These are phyloP conservation scores for Celoporthe dispersa DNA, from an alignment of 2,329 filamentous ascomycete genomes.

Conservation along the genomic window DNA sequence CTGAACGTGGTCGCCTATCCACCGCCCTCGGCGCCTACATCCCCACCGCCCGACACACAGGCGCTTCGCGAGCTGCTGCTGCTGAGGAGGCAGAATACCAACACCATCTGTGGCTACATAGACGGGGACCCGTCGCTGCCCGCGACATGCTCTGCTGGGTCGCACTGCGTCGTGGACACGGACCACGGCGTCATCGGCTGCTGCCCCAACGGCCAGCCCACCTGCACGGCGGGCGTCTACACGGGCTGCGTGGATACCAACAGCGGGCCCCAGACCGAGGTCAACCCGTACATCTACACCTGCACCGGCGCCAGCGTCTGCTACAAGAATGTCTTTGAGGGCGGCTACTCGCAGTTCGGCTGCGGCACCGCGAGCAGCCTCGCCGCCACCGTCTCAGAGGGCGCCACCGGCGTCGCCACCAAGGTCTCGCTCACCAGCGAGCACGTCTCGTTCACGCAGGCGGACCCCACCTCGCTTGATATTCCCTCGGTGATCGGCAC, in stretches of 20 bases:
- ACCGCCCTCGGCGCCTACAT: constrained; percentile 43
- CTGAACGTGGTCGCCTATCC: constrained; percentile 42
- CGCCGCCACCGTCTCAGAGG: constrained; percentile 53
- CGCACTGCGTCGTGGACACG: constrained; percentile 60
- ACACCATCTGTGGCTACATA: constrained; percentile 64
- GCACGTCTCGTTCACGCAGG: constrained; percentile 46
- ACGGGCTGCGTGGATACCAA: constrained; percentile 61
- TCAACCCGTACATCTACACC: constrained; percentile 61
- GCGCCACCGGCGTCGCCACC: constrained; percentile 48
- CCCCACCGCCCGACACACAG: constrained; percentile 42
- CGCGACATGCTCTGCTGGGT: constrained; percentile 61
- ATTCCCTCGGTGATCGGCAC: constrained; percentile 48
- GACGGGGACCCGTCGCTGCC: constrained; percentile 55
- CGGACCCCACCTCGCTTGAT: constrained; percentile 42
- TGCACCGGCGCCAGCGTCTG: constrained; percentile 57
- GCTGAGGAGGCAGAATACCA: constrained; percentile 47
- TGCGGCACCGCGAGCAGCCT: constrained; percentile 56
- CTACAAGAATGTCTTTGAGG: constrained; percentile 59
- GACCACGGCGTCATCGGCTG: constrained; percentile 57
- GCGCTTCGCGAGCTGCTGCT: constrained; percentile 41
- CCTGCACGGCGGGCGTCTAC: constrained; percentile 60
- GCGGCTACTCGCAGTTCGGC: constrained; percentile 61
- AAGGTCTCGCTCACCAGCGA: constrained; percentile 44
- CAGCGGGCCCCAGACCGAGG: constrained; percentile 53
- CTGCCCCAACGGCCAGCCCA: constrained; percentile 54